Conservation (phyloP, 2,329 filamentous ascomycete genomes). For the Pestalotiopsis sp. region DNA sequence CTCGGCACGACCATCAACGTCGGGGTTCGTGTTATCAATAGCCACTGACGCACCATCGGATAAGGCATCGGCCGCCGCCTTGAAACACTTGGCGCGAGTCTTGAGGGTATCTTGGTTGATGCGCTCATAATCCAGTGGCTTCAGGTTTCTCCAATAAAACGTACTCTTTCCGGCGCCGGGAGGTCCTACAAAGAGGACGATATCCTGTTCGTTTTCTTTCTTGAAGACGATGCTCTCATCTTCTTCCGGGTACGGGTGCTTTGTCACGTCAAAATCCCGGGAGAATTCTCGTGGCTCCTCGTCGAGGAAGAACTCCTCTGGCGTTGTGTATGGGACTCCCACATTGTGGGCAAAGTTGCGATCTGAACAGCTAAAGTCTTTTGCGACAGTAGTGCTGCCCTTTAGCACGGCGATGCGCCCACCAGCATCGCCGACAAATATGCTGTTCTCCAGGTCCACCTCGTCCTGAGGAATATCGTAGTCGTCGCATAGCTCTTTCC, state of each 20-base stretch:
- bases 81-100: conserved; percentile 70
- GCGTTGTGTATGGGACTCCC: conserved; percentile 79
- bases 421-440: conserved; percentile 90
- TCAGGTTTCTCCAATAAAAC: conserved; percentile 78
- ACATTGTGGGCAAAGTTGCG: conserved; percentile 85
- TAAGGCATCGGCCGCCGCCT: conserved; percentile 70
- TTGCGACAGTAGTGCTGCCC: conserved; percentile 38
- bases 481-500: conserved; percentile 65
- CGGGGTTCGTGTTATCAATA: conserved; percentile 97
- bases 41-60: conserved; percentile 69
- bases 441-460: conserved; percentile 71
- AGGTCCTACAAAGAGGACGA: conserved; percentile 86
- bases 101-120: conserved; percentile 92
- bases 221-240: conserved; percentile 45
- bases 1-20: conserved; percentile 72
- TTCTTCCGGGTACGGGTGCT: conserved; percentile 50
- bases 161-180: conserved; percentile 92
- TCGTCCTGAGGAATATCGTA: conserved; percentile 58
- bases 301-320: conserved; percentile 87
- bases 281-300: conserved; percentile 67
- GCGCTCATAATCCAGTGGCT: conserved; percentile 78
- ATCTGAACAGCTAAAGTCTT: conserved; percentile 69
- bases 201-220: conserved; percentile 68
- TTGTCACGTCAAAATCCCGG: conserved; percentile 71
- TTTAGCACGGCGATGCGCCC: conserved; percentile 57